Percentiles rank a stretch among this genome's conserved stretches.
Conservation (phyloP, 1,284 basidiomycete species). For the Trichosporon sp. region DNA sequence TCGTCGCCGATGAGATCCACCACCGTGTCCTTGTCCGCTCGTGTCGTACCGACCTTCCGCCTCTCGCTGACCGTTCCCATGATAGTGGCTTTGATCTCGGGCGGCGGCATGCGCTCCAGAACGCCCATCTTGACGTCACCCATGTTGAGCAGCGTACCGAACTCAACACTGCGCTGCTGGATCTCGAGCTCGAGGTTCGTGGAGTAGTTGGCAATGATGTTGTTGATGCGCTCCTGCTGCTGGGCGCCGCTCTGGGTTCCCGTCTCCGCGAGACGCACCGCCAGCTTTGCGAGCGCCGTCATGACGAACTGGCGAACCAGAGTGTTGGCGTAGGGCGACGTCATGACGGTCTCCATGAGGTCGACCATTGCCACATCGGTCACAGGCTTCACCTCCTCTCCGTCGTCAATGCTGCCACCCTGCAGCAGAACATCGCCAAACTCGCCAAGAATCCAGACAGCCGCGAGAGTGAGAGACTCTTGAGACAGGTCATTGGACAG, state of each 20-base stretch:
- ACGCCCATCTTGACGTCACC: slow-evolving; percentile 81
- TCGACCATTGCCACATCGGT: slow-evolving; percentile 80
- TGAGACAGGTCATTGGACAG: slow-evolving; percentile 91
- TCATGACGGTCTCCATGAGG: slow-evolving; percentile 77
- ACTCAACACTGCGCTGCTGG: slow-evolving; percentile 94
- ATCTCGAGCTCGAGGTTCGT: slow-evolving; percentile 87
- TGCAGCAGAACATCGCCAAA: slow-evolving; percentile 89
- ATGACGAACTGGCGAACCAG: slow-evolving; percentile 90
- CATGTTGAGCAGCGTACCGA: slow-evolving; percentile 70
- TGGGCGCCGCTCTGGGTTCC: slow-evolving; percentile 55
- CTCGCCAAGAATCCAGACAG: slow-evolving; percentile 96
- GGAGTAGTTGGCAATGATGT: slow-evolving; percentile 69
- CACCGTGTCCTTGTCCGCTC: slow-evolving; percentile 65
- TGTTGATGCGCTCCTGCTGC: slow-evolving; percentile 73
- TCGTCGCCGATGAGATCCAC: slow-evolving; percentile 75
- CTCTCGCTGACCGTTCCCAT: slow-evolving; percentile 88
- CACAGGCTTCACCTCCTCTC: slow-evolving; percentile 66
- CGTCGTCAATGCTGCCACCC: slow-evolving; percentile 80
- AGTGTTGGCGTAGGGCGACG: slow-evolving; percentile 91
- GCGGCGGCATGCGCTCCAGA: slow-evolving; percentile 95
- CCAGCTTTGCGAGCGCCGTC: slow-evolving; percentile 84
- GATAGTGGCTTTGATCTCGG: slow-evolving; percentile 89
- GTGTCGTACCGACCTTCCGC: slow-evolving; percentile 84
- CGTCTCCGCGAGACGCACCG: slow-evolving; percentile 59
- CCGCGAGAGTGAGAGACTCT: slow-evolving; percentile 86